These are phyloP conservation scores for Hibiscus mutabilis DNA, from an alignment of 345 rosid genomes.

Conservation along the genomic window DNA sequence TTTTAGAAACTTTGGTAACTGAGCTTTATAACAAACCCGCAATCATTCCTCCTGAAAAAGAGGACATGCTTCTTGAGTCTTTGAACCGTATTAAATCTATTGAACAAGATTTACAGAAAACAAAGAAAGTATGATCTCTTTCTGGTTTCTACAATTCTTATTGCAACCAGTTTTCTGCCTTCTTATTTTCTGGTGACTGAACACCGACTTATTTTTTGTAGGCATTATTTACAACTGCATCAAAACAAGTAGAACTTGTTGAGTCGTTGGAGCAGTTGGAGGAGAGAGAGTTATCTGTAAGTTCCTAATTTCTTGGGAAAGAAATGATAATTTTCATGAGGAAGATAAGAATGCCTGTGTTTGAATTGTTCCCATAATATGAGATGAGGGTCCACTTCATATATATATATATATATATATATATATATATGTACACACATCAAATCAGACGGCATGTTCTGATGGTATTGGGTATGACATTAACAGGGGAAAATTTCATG, in stretches of 20 bases:
- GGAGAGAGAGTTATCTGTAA: slow-evolving; percentile 44
- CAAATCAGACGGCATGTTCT: not conserved
- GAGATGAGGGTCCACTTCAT: too few species aligned
- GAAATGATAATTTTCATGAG: not conserved
- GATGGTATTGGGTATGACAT: not conserved
- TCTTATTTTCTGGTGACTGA: slow-evolving; percentile 1
- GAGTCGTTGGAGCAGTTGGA: slow-evolving; percentile 68
- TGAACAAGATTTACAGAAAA: slow-evolving; percentile 82
- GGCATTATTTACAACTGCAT: slow-evolving; percentile 84
- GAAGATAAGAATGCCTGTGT: not conserved
- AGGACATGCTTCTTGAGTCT: slow-evolving; percentile 74
- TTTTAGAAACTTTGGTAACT: slow-evolving; percentile 60
- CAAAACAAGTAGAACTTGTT: slow-evolving; percentile 89
- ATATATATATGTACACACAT: too few species aligned
- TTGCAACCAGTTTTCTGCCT: not conserved
- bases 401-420: too few species aligned
- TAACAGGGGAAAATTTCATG: slow-evolving; percentile 53
- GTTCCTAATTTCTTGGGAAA: slow-evolving; percentile 12
- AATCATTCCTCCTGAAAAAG: slow-evolving; percentile 84
- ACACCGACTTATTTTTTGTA: slow-evolving; percentile 20
- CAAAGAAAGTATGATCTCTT: slow-evolving; percentile 53
- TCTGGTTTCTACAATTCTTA: not conserved
- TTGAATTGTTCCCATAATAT: not conserved
- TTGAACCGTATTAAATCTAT: slow-evolving; percentile 72
- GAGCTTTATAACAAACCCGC: slow-evolving; percentile 58